phyloP scores from a whole-genome alignment of 306 rosid genomes.

The Lathyrus tuberosus region DNA sequence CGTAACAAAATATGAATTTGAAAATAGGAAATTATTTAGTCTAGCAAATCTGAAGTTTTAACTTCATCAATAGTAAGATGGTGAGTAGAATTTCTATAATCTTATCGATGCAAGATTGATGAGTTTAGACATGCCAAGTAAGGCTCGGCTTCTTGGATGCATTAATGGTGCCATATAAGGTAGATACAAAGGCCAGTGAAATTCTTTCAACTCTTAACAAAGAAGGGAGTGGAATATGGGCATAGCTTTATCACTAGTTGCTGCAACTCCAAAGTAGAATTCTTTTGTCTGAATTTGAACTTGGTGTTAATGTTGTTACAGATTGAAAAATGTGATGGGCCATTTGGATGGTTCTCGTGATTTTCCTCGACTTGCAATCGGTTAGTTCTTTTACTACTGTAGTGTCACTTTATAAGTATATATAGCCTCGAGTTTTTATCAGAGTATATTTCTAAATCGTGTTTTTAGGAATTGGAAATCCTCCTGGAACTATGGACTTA shows the following conservation, averaged over 20 bases:
- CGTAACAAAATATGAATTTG: background rate
- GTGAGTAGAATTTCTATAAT: slow-evolving; percentile 17
- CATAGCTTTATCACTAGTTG: no score
- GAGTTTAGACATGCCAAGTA: background rate
- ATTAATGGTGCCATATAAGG: background rate
- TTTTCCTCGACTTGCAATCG: slow-evolving; percentile 88
- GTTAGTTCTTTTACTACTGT: slow-evolving; percentile 49
- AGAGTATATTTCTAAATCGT: slow-evolving; percentile 22
- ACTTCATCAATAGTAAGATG: slow-evolving; percentile 7
- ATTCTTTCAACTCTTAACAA: slow-evolving; percentile 5
- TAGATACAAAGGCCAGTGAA: background rate
- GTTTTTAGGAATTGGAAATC: slow-evolving; percentile 80
- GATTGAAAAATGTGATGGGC: slow-evolving; percentile 80
- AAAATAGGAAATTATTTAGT: background rate
- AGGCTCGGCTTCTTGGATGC: background rate
- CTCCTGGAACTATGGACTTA: slow-evolving; percentile 86
- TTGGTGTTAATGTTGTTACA: slow-evolving; percentile 42
- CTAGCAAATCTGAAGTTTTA: background rate
- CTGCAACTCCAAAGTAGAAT: slow-evolving; percentile 6
- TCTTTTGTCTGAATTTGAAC: slow-evolving; percentile 16
- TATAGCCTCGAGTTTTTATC: slow-evolving; percentile 5
- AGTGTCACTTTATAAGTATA: background rate
- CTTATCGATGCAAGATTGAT: background rate
- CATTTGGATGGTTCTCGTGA: slow-evolving; percentile 81
- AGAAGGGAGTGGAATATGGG: no score